These are phyloP conservation scores for Pestalotiopsis sp. DNA, from an alignment of 2,329 filamentous ascomycete genomes.

Conservation along the genomic window DNA sequence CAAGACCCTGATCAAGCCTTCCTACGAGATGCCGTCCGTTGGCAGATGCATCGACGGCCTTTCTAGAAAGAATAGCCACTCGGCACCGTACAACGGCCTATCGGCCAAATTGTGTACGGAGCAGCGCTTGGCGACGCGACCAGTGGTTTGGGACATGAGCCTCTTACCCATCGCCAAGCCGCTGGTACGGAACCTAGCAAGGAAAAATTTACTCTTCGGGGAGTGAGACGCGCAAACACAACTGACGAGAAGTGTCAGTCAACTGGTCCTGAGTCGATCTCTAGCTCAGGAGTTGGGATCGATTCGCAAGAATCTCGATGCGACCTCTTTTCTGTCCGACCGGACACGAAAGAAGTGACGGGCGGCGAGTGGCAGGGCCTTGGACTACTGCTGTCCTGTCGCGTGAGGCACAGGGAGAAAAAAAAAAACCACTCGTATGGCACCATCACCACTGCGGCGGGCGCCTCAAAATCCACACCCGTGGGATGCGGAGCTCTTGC, in stretches of 20 bases:
- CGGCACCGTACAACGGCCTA: not conserved
- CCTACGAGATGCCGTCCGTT: not conserved
- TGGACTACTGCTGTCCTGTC: too few relatives aligned
- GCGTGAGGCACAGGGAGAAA: not conserved
- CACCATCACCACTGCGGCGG: not conserved
- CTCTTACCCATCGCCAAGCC: conserved; percentile 10
- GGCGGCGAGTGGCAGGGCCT: too few relatives aligned
- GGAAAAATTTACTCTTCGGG: not conserved
- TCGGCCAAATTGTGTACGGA: conserved; percentile 4
- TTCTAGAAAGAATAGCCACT: conserved; percentile 4
- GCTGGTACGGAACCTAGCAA: not conserved
- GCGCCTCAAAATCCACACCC: not conserved
- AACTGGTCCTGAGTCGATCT: not conserved
- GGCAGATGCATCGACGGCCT: not conserved
- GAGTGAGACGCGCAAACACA: not conserved
- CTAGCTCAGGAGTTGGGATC: not conserved
- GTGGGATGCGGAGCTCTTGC: conserved; percentile 5
- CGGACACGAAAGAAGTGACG: not conserved
- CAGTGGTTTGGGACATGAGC: not conserved
- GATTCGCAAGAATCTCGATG: not conserved
- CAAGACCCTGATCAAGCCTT: not conserved
- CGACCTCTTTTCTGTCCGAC: not conserved
- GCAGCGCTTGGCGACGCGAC: not conserved
- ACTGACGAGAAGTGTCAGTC: not conserved
- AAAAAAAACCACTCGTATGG: not conserved